A percentile compares a stretch with the other conserved stretches of the same genome.
phyloP scores from a whole-genome alignment of 768 basidiomycete species.

The Lyophyllum shimeji region DNA sequence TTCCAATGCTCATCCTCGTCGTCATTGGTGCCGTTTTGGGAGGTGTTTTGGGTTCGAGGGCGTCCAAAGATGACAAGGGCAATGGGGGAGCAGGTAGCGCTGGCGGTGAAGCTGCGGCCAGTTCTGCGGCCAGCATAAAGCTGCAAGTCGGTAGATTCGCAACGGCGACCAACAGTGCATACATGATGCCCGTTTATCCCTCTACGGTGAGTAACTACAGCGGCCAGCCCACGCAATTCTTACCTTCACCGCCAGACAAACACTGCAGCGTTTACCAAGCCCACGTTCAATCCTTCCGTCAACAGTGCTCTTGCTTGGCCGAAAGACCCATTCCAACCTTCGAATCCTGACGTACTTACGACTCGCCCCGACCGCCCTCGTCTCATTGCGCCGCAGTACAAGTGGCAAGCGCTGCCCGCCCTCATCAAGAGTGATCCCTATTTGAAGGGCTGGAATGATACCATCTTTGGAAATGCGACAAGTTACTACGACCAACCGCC shows the following conservation, averaged over 20 bases:
- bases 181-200: conserved; percentile 83
- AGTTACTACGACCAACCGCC: conserved; percentile 63
- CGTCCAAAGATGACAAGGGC: conserved; percentile 41
- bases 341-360: conserved; percentile 56
- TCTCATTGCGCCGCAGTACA: conserved; percentile 88
- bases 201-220: conserved; percentile 65
- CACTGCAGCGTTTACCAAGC: conserved; percentile 63
- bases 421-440: conserved; percentile 86
- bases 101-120: conserved; percentile 44
- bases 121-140: conserved; percentile 59
- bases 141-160: conserved; percentile 66
- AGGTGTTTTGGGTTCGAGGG: conserved; percentile 73
- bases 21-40: conserved; percentile 72
- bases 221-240: not conserved
- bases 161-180: conserved; percentile 76
- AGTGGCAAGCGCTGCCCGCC: conserved; percentile 79
- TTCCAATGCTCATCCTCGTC: conserved; percentile 64
- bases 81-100: conserved; percentile 32
- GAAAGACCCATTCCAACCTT: conserved; percentile 69
- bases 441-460: conserved; percentile 83
- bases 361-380: conserved; percentile 83
- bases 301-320: conserved; percentile 69
- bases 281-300: conserved; percentile 67
- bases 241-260: conserved; percentile 54
- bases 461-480: conserved; percentile 88